These are phyloP conservation scores for Cladosporium sp. DNA, from an alignment of 2,329 filamentous ascomycete species.

Conservation along the genomic window DNA sequence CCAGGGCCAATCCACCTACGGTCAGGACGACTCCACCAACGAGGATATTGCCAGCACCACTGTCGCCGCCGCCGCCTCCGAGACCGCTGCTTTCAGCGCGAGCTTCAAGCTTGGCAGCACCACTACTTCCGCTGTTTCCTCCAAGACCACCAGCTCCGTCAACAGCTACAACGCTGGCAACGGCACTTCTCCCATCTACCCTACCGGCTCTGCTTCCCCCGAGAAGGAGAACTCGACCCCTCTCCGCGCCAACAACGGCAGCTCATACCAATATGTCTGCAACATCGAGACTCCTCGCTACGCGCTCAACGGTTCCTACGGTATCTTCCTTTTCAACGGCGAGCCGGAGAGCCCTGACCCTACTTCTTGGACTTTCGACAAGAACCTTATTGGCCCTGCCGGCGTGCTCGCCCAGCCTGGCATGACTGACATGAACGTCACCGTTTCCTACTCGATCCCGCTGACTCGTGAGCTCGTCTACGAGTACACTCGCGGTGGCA, in stretches of 20 bases:
- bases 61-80: background rate
- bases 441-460: conserved; percentile 39
- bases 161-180: background rate
- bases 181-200: conserved; percentile 5
- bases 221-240: conserved; percentile 9
- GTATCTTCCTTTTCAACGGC: conserved; percentile 64
- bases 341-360: conserved; percentile 37
- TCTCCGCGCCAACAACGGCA: conserved; percentile 32
- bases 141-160: background rate
- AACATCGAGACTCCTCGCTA: conserved; percentile 60
- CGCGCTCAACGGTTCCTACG: conserved; percentile 57
- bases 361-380: conserved; percentile 46
- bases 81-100: conserved; percentile 1
- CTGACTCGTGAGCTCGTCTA: conserved; percentile 39
- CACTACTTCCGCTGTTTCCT: background rate
- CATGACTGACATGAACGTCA: conserved; percentile 22
- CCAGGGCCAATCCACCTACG: background rate
- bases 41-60: conserved; percentile 3
- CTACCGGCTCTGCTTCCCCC: conserved; percentile 5
- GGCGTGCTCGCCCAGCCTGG: conserved; percentile 38
- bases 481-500: conserved; percentile 26
- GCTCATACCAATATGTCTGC: conserved; percentile 61
- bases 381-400: conserved; percentile 57
- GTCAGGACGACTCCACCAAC: background rate
- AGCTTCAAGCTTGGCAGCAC: conserved; percentile 2